phyloP scores from a whole-genome alignment of 305 asterid species.

The Caryopteris hybrid region DNA sequence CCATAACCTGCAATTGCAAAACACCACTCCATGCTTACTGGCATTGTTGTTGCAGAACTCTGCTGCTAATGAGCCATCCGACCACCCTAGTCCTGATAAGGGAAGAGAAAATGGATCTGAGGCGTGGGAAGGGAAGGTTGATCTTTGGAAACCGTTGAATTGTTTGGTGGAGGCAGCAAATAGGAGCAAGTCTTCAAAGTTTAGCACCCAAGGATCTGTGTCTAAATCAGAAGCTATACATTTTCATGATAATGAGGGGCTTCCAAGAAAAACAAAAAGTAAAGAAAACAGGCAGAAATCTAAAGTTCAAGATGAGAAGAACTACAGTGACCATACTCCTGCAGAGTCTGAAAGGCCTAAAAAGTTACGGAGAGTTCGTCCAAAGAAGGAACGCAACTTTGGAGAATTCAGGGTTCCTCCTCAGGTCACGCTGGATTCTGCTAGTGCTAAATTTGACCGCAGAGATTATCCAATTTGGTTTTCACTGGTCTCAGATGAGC shows the following conservation, averaged over 20 bases:
- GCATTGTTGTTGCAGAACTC: slow-evolving; percentile 46
- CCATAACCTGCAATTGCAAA: slow-evolving; percentile 2
- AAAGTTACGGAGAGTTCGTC: slow-evolving; percentile 55
- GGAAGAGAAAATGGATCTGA: slow-evolving; percentile 46
- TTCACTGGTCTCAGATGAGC: slow-evolving; percentile 63
- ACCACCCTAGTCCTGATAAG: slow-evolving; percentile 38
- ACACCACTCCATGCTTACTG: slow-evolving; percentile 12
- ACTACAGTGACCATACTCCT: slow-evolving; percentile 34
- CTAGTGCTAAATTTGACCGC: slow-evolving; percentile 38
- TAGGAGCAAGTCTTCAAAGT: slow-evolving; percentile 75
- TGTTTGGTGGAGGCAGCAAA: slow-evolving; percentile 97
- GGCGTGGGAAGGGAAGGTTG: slow-evolving; percentile 74
- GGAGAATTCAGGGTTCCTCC: slow-evolving; percentile 49
- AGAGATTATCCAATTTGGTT: slow-evolving; percentile 77
- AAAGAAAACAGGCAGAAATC: slow-evolving; percentile 54
- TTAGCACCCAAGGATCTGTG: slow-evolving; percentile 49
- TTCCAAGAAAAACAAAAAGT: slow-evolving; percentile 46
- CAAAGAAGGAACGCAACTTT: slow-evolving; percentile 46
- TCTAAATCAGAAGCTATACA: slow-evolving; percentile 51
- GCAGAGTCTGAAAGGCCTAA: slow-evolving; percentile 62
- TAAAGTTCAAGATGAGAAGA: slow-evolving; percentile 50
- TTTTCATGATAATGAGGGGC: slow-evolving; percentile 51
- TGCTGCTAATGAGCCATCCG: slow-evolving; percentile 57
- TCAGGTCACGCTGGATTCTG: slow-evolving; percentile 56
- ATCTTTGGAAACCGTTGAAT: slow-evolving; percentile 92